Base-by-base conservation (phyloP, 768 basidiomycete species). In the Dioszegia hungarica region DNA sequence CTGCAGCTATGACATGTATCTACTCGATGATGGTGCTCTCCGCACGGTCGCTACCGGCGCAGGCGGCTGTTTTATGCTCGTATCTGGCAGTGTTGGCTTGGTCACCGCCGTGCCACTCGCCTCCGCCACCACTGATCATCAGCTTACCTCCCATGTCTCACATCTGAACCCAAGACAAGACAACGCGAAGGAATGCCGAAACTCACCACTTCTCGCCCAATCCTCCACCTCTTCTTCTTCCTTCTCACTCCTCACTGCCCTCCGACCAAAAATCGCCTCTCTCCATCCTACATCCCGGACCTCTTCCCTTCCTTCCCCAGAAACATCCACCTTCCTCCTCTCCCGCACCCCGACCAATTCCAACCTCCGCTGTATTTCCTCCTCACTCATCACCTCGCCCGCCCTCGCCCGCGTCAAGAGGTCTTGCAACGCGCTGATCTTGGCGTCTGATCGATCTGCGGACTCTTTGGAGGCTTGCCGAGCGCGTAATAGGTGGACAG, bases 301-400 rank as follows among this genome's bases (percentile, higher is more conserved):
- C 34, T 45, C 54, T 28, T 45, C 40, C n/a, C 52, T 34, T 25
- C 41, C 54, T 19, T 37, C 67, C 14, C 43, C 25, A 0, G 61
- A 64, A 0, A 64, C 27, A 4, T 61, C 67, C 37, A 66, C 45
- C 19, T 58, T 46, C 31, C 51, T 66, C n/a, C 74, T 40, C 54
- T 76, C 74, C 31, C 70, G 63, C 22, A 77, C 46, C 10, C 77
- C 77, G 12, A 77, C 77, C 61, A 76, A 65, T 60, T 75, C 74
- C 45, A 77, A 48, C 41, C 73, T 70, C 29, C 74, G 59, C 51
- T 74, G 66, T 10, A 76, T 50, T 28, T 70, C 67, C 19, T 61
- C 65, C 33, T 71, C 66, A 27, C 45, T 52, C 3, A 67, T 34
- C 19, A 19, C 31, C 8, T 54, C 56, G n/a, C 62, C 65, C 15